Percentiles rank a stretch among this genome's conserved stretches.
Evolutionary conservation across 1,284 basidiomycete genomes (phyloP).

Genomic region (Trichosporon asahii): DNA sequence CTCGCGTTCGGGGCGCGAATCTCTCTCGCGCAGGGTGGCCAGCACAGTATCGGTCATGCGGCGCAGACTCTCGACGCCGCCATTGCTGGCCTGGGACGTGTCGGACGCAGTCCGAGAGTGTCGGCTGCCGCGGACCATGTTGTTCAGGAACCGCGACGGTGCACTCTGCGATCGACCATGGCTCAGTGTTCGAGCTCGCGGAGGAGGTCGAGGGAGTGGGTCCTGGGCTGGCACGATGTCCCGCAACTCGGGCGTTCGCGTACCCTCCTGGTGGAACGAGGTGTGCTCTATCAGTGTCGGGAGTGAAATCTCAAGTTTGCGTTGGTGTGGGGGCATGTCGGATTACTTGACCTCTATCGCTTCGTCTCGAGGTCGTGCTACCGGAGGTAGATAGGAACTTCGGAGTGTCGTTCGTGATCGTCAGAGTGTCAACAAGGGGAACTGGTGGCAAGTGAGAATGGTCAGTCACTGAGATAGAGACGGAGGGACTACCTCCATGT

Average conservation of each 20-base stretch:
- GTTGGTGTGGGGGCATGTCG: background rate
- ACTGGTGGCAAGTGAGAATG: background rate
- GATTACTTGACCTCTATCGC: background rate
- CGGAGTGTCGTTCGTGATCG: too few relatives aligned
- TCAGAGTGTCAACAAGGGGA: background rate
- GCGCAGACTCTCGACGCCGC: background rate
- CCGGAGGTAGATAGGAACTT: too few relatives aligned
- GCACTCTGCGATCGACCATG: background rate
- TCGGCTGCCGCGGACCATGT: background rate
- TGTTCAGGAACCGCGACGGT: slow-evolving; percentile 1
- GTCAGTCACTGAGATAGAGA: background rate
- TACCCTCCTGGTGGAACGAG: slow-evolving; percentile 2
- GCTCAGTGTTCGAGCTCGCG: background rate
- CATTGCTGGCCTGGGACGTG: background rate
- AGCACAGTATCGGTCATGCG: background rate
- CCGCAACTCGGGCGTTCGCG: background rate
- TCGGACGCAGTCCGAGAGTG: background rate
- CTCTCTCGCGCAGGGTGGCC: background rate
- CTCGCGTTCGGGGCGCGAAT: background rate
- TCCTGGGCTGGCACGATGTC: background rate
- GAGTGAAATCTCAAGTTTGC: background rate
- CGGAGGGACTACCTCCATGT: background rate
- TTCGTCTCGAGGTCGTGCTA: background rate
- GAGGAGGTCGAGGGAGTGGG: background rate
- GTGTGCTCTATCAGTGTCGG: slow-evolving; percentile 5